Base-by-base conservation (phyloP, 768 basidiomycete genomes). In the Serpula lacrymans region DNA sequence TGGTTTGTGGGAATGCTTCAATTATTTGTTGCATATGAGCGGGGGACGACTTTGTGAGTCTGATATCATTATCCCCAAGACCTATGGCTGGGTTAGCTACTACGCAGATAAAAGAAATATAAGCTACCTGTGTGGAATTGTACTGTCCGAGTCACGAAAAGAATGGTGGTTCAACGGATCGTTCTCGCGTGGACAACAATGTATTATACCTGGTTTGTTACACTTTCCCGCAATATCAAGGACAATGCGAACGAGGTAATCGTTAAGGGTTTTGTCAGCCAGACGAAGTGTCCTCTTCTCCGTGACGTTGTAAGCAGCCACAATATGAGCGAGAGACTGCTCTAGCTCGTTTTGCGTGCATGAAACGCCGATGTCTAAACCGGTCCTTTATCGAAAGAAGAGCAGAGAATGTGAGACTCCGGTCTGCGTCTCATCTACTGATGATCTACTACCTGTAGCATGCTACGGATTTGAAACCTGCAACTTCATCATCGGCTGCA, bases 51-150 rank as follows among this genome's bases (percentile, higher is more conserved):
- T 65, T 69, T 14, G 64, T 49, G 24, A 88, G 63, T 18, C 61
- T 70, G 35, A 90, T 75, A 39, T 89, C 84, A 42, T 73, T 77
- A 49, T 90, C 87, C 5, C 88, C 88, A 1, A 89, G 69, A 23
- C 88, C 60, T 20, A n/a, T 30, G 6, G 12, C 39, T 30, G 39
- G 35, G n/a, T 34, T 8, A 40, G 13, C n/a, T n/a, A n/a, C n/a
- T n/a, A n/a, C n/a, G n/a, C n/a, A n/a, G n/a, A n/a, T 33, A 18
- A 6, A 6, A 6, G 31, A 7, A n/a, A 33, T 14, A 18, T 14
- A 33, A 14, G 45, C 38, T 31, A 57, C 60, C 88, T 6, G 84
- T 88, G 51, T 90, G 88, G 58, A 89, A 89, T 65, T 90, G 87
- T 16, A 90, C 88, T 89, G 38, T 12, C 27, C 22, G 30, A 27